A percentile compares a stretch with the other conserved stretches of the same genome.
Conservation (phyloP, 1,284 basidiomycete species). For the Trichosporon sp. region DNA sequence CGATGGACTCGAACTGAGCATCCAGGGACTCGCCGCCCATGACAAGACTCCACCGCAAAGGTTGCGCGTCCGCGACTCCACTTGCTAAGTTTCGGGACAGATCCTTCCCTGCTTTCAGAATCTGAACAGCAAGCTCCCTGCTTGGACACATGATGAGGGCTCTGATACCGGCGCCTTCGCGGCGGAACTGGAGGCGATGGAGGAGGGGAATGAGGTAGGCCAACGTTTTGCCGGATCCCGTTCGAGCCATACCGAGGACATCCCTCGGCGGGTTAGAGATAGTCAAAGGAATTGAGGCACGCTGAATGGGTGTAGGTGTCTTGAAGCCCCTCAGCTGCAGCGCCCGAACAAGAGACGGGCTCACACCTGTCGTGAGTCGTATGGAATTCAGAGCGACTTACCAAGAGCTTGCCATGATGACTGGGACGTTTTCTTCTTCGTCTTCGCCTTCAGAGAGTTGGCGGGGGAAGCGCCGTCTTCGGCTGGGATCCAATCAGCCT, state of each 20-base stretch:
- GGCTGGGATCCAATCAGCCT: conserved; percentile 14
- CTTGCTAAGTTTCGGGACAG: conserved; percentile 61
- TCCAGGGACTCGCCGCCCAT: conserved; percentile 95
- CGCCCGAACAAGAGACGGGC: conserved; percentile 75
- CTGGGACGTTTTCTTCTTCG: conserved; percentile 9
- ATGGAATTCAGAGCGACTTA: conserved; percentile 12
- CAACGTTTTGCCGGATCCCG: conserved; percentile 95
- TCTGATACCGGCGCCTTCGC: conserved; percentile 65
- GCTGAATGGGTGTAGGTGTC: conserved; percentile 93
- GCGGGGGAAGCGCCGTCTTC: background rate
- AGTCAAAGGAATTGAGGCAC: conserved; percentile 79
- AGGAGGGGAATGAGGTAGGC: conserved; percentile 93
- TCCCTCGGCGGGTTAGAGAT: conserved; percentile 82
- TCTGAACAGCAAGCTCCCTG: conserved; percentile 89
- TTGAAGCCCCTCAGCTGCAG: conserved; percentile 90
- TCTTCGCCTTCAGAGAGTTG: background rate
- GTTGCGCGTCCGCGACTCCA: conserved; percentile 55
- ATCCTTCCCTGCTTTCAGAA: conserved; percentile 91
- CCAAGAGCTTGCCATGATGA: conserved; percentile 33
- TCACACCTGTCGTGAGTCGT: conserved; percentile 58
- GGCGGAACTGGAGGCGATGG: conserved; percentile 75
- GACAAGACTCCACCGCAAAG: conserved; percentile 83
- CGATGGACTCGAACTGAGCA: conserved; percentile 94
- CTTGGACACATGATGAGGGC: conserved; percentile 87
- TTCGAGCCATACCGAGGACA: conserved; percentile 96